Base-by-base conservation (phyloP, 441 rosid species). In the Gossypium schwendimanii region DNA sequence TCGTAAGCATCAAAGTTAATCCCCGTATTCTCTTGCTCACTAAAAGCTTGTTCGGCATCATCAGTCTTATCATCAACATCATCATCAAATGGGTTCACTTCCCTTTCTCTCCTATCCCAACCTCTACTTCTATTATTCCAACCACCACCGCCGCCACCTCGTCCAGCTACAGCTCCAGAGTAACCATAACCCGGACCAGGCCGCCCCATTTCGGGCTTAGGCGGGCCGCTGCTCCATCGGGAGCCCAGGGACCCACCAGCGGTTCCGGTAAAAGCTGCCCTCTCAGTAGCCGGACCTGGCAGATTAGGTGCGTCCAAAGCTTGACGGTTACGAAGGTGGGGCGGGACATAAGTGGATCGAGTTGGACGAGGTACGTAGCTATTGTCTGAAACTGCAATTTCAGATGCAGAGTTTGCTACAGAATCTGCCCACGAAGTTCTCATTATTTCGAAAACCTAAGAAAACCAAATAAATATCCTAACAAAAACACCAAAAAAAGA, bases 1-100 rank as follows among this genome's bases (percentile, higher is more conserved):
- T 93, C 98, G 79, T 93, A 93, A 0, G 97, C 98, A 76, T 89
- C 98, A 69, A 93, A 93, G 73, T 93, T 93, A 58, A 93, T 93
- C 57, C 88, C 97, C 33, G 86, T 75, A 73, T 77, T 91, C 75
- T 91, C 93, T 81, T 81, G 97, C 77, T 87, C 97, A 33, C 33
- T 73, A 78, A 80, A 83, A 31, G 77, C 63, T 50, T 78, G 66
- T 31, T 82, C 90, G 2, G 50, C 50, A 66, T 75, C 81, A 11
- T 10, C 52, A 21, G 8, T 26, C 21, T 2, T 24, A 21, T 70
- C 87, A 73, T 83, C 91, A 50, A 85, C 86, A 59, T 84, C 91
- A 50, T 86, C 86, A 63, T 80, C 95, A 80, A 91, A 93, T 12
- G 98, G 98, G 71, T 91, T 93, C 59, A 85, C 91, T 74, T 93